Evolutionary conservation across 257 asterid species (phyloP), one percentile per base, ranked within the genome.

Genomic region (Capsicum chinense): DNA sequence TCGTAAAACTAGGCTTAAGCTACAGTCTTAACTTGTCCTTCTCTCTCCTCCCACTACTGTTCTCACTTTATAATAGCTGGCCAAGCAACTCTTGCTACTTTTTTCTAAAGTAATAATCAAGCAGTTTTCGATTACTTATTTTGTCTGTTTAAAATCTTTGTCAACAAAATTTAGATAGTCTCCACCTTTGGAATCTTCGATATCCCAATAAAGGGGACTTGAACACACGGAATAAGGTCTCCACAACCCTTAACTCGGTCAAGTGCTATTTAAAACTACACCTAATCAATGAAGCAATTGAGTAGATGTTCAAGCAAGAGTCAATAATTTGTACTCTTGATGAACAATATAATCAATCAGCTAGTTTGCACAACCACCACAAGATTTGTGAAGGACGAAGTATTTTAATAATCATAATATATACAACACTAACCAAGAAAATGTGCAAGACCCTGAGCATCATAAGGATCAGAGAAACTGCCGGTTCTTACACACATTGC

Each of bases 401-500:
- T 50, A 74, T 48, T 74, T 74, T 7, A 76, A 13, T 52, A 74
- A 64, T 26, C 11, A 50, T 74, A 74, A 74, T 74, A 50, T 21
- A 50, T 19, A 15, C 6, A 33, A 68, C 84, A 85, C 56, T 84
- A 85, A 97, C 98, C 99, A 92, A 97, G 91, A 89, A 95, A 97
- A 88, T 97, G 99, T 26, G 98, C 97, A 82, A 97, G 90, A 79
- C 99, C 99, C 92, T 95, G 99, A 15, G 97, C 99, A 83, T 95
- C 98, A 71, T 88, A 85, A 88, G 99, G 99, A 91, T 97, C 99
- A 80, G 91, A 83, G 85, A 97, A 93, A 88, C 99, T 97, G 78
- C 99, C 99, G 92, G 91, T 90, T 84, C 97, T 96, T 10, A 97
- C 99, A 81, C 95, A 95, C 93, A 95, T 85, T 86, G 99, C 99